Percentiles rank a stretch among this genome's conserved stretches.
These are phyloP conservation scores for Taxawa tesnikishii DNA, from an alignment of 2,329 filamentous ascomycete species.

Conservation along the genomic window DNA sequence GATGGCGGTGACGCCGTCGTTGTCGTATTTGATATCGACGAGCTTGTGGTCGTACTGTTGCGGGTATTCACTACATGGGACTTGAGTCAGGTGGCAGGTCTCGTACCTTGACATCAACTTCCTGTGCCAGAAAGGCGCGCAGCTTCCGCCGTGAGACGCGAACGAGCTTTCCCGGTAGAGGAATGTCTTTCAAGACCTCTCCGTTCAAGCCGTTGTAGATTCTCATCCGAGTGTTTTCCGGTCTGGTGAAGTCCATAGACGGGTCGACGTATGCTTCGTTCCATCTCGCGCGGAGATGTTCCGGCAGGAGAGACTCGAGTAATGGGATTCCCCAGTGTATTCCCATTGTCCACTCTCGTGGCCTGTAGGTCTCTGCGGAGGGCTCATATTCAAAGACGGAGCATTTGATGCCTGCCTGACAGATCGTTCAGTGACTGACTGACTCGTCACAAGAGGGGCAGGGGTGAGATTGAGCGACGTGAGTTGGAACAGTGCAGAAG, in stretches of 20 bases:
- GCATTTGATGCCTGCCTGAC: conserved; percentile 9
- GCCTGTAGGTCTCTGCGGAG: conserved; percentile 1
- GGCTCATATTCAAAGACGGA: conserved; percentile 5
- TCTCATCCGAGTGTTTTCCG: conserved; percentile 8
- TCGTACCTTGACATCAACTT: conserved; percentile 6
- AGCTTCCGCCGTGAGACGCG: conserved; percentile 9
- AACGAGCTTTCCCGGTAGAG: conserved; percentile 4
- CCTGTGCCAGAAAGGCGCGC: conserved; percentile 4
- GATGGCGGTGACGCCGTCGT: conserved; percentile 7
- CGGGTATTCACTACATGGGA: too few relatives aligned
- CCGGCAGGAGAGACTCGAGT: conserved; percentile 9
- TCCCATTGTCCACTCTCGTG: conserved; percentile 12
- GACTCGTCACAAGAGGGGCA: too few relatives aligned
- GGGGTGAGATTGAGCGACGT: too few relatives aligned
- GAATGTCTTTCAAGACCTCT: conserved; percentile 9
- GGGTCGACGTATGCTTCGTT: conserved; percentile 11
- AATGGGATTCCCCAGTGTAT: conserved; percentile 9
- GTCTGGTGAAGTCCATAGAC: conserved; percentile 7
- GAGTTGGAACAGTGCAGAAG: too few relatives aligned
- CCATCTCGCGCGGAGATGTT: conserved; percentile 7
- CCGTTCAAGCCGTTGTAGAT: conserved; percentile 9
- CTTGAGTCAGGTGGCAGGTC: too few relatives aligned
- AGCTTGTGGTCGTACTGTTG: conserved; percentile 2
- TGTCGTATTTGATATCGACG: conserved; percentile 1
- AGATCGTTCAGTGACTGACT: too few relatives aligned